phyloP scores from a whole-genome alignment of 768 basidiomycete species.

The Collybiopsis luxurians region DNA sequence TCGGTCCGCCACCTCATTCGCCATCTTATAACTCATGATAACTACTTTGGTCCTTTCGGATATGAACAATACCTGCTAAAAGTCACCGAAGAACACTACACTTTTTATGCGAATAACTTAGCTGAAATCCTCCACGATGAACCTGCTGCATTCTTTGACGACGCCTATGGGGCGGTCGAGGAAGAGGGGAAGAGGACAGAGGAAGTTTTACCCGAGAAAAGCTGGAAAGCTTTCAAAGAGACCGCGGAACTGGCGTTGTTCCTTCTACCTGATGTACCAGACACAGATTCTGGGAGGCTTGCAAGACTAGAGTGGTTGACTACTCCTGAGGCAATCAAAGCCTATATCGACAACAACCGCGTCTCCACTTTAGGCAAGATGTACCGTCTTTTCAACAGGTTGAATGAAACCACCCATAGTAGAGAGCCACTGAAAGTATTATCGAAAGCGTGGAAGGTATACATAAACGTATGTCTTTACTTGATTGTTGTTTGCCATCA shows the following conservation, averaged over 20 bases:
- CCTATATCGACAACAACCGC: not conserved
- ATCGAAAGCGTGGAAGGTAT: conserved; percentile 56
- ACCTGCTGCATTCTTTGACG: conserved; percentile 53
- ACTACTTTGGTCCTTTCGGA: conserved; percentile 39
- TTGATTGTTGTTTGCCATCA: too few species aligned
- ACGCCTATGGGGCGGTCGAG: conserved; percentile 40
- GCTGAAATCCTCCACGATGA: conserved; percentile 34
- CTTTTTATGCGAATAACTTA: conserved; percentile 41
- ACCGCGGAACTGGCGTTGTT: conserved; percentile 55
- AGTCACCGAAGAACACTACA: conserved; percentile 51
- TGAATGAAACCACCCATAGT: conserved; percentile 32
- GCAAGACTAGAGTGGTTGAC: conserved; percentile 29
- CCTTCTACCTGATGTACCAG: conserved; percentile 4
- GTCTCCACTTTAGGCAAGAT: conserved; percentile 40
- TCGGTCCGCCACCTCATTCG: conserved; percentile 41
- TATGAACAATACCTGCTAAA: conserved; percentile 59
- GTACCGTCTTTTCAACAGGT: conserved; percentile 61
- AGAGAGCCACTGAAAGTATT: conserved; percentile 39
- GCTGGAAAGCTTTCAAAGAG: conserved; percentile 48
- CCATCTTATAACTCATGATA: conserved; percentile 54
- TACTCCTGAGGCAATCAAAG: conserved; percentile 24
- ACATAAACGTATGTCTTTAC: conserved; percentile 48
- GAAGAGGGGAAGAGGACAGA: conserved; percentile 59
- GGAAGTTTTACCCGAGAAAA: conserved; percentile 47
- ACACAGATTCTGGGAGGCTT: conserved; percentile 21